These are phyloP conservation scores for Fusarium pseudocircinatum DNA, from an alignment of 2,329 filamentous ascomycete species.

Conservation along the genomic window DNA sequence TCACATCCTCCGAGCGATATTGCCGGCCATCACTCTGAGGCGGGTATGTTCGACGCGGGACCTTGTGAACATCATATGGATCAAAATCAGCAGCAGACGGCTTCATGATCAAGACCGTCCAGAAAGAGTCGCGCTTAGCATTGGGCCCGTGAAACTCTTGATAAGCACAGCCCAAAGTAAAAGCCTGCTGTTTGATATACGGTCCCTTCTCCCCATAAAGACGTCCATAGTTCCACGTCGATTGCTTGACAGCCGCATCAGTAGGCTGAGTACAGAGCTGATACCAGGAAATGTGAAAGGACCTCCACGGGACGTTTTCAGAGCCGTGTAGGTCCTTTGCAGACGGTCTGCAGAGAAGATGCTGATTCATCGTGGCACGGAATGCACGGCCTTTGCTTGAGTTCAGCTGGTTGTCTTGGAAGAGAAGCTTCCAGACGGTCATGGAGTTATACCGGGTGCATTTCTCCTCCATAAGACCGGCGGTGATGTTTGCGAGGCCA, in stretches of 20 bases:
- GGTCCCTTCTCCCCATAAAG: background rate
- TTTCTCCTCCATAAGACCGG: background rate
- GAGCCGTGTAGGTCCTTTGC: background rate
- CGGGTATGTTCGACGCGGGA: background rate
- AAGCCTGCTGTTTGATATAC: background rate
- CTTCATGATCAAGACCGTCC: background rate
- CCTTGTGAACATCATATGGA: background rate
- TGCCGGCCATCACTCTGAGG: background rate
- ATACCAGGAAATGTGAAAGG: constrained; percentile 2
- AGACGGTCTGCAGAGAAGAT: background rate
- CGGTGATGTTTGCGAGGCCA: background rate
- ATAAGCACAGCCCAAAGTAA: background rate
- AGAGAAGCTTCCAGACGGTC: background rate
- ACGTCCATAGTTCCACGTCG: background rate
- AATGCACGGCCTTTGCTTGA: background rate
- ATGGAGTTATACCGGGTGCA: background rate
- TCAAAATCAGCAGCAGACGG: background rate
- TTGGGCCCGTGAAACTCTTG: background rate
- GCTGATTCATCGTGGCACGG: background rate
- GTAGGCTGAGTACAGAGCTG: background rate
- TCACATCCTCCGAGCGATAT: background rate
- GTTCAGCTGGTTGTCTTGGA: background rate
- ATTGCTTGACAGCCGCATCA: background rate
- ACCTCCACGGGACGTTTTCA: background rate
- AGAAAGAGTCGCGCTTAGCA: background rate